Conservation (phyloP, 495 filamentous ascomycete species). For the Rusavskia elegans region DNA sequence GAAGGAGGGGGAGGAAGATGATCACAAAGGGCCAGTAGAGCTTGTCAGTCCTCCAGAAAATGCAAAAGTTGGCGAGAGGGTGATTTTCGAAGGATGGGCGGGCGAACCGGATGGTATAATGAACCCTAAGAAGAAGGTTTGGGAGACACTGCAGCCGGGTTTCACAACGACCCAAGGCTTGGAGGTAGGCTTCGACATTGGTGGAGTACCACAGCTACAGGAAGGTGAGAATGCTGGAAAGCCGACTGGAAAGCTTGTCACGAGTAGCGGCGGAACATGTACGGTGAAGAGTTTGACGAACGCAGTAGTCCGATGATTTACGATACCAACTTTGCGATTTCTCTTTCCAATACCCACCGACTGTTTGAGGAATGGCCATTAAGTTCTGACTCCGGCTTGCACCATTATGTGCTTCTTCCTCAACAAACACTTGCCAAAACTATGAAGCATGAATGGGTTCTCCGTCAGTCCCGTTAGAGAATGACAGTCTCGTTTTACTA, state of each 20-base stretch:
- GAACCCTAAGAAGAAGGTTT: slow-evolving; percentile 98
- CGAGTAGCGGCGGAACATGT: slow-evolving; percentile 54
- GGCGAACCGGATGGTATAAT: slow-evolving; percentile 82
- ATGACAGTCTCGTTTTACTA: neutral
- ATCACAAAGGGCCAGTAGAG: slow-evolving; percentile 83
- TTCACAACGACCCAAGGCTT: slow-evolving; percentile 69
- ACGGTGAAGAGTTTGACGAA: slow-evolving; percentile 56
- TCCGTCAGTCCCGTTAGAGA: too few relatives aligned
- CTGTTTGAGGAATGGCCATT: too few relatives aligned
- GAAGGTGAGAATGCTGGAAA: slow-evolving; percentile 45
- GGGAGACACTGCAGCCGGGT: slow-evolving; percentile 88
- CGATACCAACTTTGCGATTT: neutral
- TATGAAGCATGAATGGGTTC: too few relatives aligned
- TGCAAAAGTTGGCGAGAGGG: slow-evolving; percentile 64
- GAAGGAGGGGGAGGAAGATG: slow-evolving; percentile 62
- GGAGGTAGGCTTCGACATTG: slow-evolving; percentile 65
- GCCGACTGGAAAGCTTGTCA: slow-evolving; percentile 51
- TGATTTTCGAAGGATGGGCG: slow-evolving; percentile 84
- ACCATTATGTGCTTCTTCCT: neutral
- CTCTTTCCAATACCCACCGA: neutral
- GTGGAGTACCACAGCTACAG: slow-evolving; percentile 41
- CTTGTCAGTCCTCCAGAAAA: slow-evolving; percentile 75
- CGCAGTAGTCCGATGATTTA: slow-evolving; percentile 45
- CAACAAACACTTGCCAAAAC: neutral
- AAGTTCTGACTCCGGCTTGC: too few relatives aligned